Conservation (phyloP, 139 green algal genomes). For the Pleodorina starrii region DNA sequence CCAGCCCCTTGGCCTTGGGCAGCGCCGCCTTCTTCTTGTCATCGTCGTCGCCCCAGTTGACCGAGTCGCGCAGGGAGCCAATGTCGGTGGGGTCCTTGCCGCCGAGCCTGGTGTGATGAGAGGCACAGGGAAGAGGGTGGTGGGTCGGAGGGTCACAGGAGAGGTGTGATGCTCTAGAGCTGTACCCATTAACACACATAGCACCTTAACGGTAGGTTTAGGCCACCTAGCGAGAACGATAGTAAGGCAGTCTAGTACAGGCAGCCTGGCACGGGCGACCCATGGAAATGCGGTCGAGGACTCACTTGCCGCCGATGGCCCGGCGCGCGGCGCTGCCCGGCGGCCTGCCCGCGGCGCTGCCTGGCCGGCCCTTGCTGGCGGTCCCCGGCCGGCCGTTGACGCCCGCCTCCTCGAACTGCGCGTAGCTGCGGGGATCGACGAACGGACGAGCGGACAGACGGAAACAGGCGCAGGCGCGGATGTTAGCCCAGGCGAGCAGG, state of each 20-base stretch:
- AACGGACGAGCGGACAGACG: too few relatives aligned
- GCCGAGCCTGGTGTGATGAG: background rate
- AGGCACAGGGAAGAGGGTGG: too few relatives aligned
- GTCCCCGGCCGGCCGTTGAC: background rate
- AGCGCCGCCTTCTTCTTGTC: conserved; percentile 52
- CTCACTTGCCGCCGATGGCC: conserved; percentile 8
- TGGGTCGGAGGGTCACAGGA: too few relatives aligned
- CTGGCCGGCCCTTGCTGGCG: background rate
- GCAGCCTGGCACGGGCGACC: too few relatives aligned
- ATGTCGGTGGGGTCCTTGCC: conserved; percentile 64
- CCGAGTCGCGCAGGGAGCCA: conserved; percentile 57
- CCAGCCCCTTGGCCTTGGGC: conserved; percentile 63
- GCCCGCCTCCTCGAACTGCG: conserved; percentile 44
- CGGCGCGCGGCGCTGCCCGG: conserved; percentile 33
- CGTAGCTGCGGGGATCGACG: conserved; percentile 24
- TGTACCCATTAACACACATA: too few relatives aligned
- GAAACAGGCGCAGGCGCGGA: too few relatives aligned
- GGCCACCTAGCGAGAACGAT: too few relatives aligned
- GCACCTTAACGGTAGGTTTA: too few relatives aligned
- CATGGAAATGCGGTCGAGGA: too few relatives aligned
- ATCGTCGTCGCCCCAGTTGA: conserved; percentile 46
- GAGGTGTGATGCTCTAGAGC: too few relatives aligned
- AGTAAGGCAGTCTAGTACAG: too few relatives aligned
- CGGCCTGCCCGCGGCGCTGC: background rate
- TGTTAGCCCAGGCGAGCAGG: too few relatives aligned